Conservation (phyloP, 192 early-diverging fungal genomes). For the Umbelopsis ramanniana region DNA sequence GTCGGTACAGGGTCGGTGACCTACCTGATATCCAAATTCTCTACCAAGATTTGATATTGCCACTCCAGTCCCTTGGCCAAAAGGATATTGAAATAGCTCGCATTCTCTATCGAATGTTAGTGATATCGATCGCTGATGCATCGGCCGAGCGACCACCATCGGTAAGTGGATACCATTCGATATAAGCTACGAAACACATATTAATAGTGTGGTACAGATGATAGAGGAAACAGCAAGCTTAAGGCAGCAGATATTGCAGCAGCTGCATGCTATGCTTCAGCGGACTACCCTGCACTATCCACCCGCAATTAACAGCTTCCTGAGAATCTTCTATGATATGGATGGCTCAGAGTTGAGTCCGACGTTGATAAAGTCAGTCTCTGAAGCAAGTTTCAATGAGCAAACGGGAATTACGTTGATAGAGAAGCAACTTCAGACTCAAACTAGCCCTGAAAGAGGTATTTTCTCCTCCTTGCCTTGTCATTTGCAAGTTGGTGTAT, state of each 20-base stretch:
- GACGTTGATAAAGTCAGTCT: slow-evolving; percentile 33
- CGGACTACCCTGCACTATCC: slow-evolving; percentile 42
- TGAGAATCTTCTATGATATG: slow-evolving; percentile 53
- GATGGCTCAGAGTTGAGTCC: slow-evolving; percentile 39
- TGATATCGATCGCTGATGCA: slow-evolving; percentile 41
- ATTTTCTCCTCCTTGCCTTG: not conserved
- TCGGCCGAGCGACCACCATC: slow-evolving; percentile 31
- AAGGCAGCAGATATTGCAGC: slow-evolving; percentile 32
- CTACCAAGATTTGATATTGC: slow-evolving; percentile 66
- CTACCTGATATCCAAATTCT: slow-evolving; percentile 81
- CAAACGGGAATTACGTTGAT: slow-evolving; percentile 55
- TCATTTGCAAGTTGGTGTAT: not conserved
- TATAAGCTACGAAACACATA: not conserved
- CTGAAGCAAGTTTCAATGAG: slow-evolving; percentile 52
- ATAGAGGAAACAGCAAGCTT: slow-evolving; percentile 31
- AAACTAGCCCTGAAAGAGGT: slow-evolving; percentile 33
- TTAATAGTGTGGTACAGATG: not conserved
- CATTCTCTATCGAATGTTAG: slow-evolving; percentile 45
- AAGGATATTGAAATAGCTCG: slow-evolving; percentile 66
- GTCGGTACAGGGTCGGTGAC: slow-evolving; percentile 69
- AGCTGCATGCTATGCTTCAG: slow-evolving; percentile 39
- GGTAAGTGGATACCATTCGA: slow-evolving; percentile 25
- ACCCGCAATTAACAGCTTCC: slow-evolving; percentile 53
- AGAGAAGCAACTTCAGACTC: slow-evolving; percentile 47
- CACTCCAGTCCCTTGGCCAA: slow-evolving; percentile 61